These are phyloP conservation scores for Purpureocillium lavendulum DNA, from an alignment of 2,329 filamentous ascomycete species.

Conservation along the genomic window DNA sequence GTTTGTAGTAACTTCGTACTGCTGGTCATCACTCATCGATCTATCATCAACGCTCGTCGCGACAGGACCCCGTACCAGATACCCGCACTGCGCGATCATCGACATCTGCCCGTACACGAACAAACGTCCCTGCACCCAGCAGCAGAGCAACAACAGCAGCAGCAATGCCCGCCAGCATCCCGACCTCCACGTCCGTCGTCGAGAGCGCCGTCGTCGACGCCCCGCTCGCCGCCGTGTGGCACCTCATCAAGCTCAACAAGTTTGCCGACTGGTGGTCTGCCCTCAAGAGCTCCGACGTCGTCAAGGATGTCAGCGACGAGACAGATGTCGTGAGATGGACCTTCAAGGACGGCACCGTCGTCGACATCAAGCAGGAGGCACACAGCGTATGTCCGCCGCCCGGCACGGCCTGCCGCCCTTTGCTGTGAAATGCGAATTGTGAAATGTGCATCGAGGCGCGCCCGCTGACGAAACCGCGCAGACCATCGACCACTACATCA, in stretches of 20 bases:
- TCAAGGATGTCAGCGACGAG: slow-evolving; percentile 55
- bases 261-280: slow-evolving; percentile 61
- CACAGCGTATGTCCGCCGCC: slow-evolving; percentile 46
- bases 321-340: slow-evolving; percentile 62
- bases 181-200: slow-evolving; percentile 57
- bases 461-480: no score
- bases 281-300: slow-evolving; percentile 52
- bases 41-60: no score
- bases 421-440: no score
- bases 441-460: no score
- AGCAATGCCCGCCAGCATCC: slow-evolving; percentile 31
- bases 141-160: no score
- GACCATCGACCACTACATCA: slow-evolving; percentile 68
- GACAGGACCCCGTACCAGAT: no score
- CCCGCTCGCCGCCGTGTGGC: slow-evolving; percentile 60
- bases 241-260: slow-evolving; percentile 64
- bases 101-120: no score
- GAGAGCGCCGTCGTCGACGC: slow-evolving; percentile 63
- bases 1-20: no score
- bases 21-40: no score
- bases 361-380: slow-evolving; percentile 70
- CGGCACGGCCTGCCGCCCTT: no score
- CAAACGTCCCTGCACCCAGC: no score
- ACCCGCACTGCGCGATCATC: no score
- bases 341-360: slow-evolving; percentile 59